Conservation (phyloP, 2,329 filamentous ascomycete species). For the Botryotinia narcissicola region DNA sequence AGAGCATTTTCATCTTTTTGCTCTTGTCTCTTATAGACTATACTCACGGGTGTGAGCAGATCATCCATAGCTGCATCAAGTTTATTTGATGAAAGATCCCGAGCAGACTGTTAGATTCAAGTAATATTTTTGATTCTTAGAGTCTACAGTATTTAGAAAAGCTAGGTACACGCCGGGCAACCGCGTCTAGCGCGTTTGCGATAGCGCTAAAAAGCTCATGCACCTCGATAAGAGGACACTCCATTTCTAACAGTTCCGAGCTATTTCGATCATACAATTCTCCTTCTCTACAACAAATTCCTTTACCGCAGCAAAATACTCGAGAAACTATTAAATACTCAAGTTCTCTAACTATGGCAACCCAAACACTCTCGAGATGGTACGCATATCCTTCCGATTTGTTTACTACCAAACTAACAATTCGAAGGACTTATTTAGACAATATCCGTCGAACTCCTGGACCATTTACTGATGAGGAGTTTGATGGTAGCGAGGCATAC, state of each 20-base stretch:
- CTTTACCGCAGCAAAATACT: not conserved
- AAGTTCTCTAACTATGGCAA: not conserved
- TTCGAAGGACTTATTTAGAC: slow-evolving; percentile 77
- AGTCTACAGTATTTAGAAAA: not conserved
- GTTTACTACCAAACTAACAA: not conserved
- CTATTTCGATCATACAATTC: not conserved
- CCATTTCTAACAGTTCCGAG: slow-evolving; percentile 4
- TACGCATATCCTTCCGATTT: slow-evolving; percentile 15
- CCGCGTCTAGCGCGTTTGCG: slow-evolving; percentile 17
- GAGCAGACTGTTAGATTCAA: not conserved
- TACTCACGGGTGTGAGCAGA: slow-evolving; percentile 48
- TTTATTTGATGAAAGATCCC: not conserved
- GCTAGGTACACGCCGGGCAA: not conserved
- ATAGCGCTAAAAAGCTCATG: slow-evolving; percentile 23
- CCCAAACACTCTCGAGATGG: slow-evolving; percentile 27
- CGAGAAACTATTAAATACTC: not conserved
- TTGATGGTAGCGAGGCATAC: slow-evolving; percentile 49
- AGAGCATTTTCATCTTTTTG: slow-evolving; percentile 28
- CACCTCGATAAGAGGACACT: slow-evolving; percentile 25
- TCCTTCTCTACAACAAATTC: not conserved
- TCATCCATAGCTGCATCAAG: slow-evolving; percentile 46
- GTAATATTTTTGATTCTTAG: not conserved
- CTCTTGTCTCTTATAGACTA: slow-evolving; percentile 36
- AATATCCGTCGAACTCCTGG: slow-evolving; percentile 73
- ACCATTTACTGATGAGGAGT: slow-evolving; percentile 71